A percentile compares a stretch with the other conserved stretches of the same genome.
phyloP scores from a whole-genome alignment of 1,284 basidiomycete species.

The Somion occarium region DNA sequence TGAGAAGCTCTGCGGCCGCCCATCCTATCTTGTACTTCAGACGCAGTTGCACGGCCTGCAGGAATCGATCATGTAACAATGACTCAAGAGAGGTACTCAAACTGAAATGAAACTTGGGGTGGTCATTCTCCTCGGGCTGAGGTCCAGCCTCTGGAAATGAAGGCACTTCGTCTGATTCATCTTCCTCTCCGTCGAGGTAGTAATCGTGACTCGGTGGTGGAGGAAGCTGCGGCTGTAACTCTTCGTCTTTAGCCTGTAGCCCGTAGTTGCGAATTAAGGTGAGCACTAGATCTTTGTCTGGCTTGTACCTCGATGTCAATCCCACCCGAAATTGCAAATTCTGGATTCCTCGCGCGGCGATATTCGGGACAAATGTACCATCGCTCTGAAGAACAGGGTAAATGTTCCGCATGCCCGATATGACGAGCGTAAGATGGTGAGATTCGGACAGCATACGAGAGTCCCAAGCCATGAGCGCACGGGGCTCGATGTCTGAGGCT shows the following conservation, averaged over 20 bases:
- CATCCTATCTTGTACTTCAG: constrained; percentile 50
- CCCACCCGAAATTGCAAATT: constrained; percentile 51
- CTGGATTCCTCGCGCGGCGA: constrained; percentile 26
- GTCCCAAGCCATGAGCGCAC: constrained; percentile 61
- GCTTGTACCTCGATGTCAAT: constrained; percentile 50
- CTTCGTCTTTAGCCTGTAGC: constrained; percentile 35
- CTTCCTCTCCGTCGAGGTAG: neutral
- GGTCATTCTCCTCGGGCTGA: constrained; percentile 9
- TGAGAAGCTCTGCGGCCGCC: constrained; percentile 58
- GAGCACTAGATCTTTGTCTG: constrained; percentile 38
- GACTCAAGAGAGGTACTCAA: constrained; percentile 55
- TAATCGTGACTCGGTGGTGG: too few species aligned
- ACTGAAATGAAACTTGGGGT: constrained; percentile 47
- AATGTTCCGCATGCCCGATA: constrained; percentile 45
- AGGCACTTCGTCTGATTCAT: neutral
- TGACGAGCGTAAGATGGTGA: constrained; percentile 52
- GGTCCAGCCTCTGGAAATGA: constrained; percentile 4
- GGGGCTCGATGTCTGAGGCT: constrained; percentile 43
- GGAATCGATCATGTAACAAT: constrained; percentile 47
- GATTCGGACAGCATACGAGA: constrained; percentile 45
- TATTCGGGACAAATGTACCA: constrained; percentile 27
- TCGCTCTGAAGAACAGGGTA: constrained; percentile 45
- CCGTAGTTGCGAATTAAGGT: constrained; percentile 45
- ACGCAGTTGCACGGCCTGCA: constrained; percentile 47
- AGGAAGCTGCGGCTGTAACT: constrained; percentile 8